Base-by-base conservation (phyloP, 2,329 filamentous ascomycete genomes). In the Davidsoniella neocaledoniae region DNA sequence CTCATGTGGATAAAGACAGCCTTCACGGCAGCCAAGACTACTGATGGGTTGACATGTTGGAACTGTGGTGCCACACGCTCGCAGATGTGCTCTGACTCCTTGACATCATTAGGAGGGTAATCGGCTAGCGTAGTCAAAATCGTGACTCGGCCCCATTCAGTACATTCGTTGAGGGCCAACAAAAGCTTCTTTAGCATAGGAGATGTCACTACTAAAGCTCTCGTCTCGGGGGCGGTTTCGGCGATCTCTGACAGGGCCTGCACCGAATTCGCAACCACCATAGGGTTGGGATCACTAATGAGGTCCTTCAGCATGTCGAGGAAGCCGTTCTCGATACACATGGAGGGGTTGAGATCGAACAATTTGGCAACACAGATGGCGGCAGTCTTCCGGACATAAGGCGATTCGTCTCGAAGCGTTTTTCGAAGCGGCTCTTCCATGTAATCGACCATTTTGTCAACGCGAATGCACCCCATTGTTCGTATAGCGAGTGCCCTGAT, bases 401-500 rank as follows among this genome's bases (percentile, higher is more conserved):
- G 91, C 45, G 90, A 96, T 66, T 98, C 91, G 67, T 98, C 91
- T 64, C 87, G 80, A 57, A 98, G 71, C 10, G 91, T 98, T 69
- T 98, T 98, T 58, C 91, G 78, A 55, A 98, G 68, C 12, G 91
- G 91, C 61, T 98, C 91, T 65, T 96, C 91, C 90, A 98, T 96
- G 65, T 98, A 98, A 63, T 98, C 91, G 56, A 96, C 86, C 86
- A 98, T 98, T 67, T 98, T 98, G 58, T 96, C 91, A 50, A 98
- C 91, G 51, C 91, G 74, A 59, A 98, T 96, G 62, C 91, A 96
- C 39, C 91, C 91, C 91, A 98, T 98, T 33, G 91, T 98, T 59
- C 91, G 78, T 64, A 98, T 94, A 50, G 91, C 91, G 47, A 98
- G 74, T 46, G 91, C 91, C 71, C 91, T 76, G 60, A 98, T 86